Conservation (phyloP, 352 stramenopile genomes). For the Globisporangium takayamanum region DNA sequence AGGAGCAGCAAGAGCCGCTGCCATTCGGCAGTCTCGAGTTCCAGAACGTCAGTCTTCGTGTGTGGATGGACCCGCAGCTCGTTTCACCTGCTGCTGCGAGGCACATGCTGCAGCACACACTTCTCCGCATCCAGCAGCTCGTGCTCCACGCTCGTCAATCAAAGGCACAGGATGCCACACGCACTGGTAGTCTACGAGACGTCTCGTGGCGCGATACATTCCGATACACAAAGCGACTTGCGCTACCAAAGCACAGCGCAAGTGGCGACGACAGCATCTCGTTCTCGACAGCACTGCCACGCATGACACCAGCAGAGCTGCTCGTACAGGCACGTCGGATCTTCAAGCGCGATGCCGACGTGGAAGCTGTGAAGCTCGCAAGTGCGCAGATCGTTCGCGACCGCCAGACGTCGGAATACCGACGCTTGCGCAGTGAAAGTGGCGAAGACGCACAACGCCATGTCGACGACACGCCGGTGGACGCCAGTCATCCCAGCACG, state of each 20-base stretch:
- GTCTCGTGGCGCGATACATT: slow-evolving; percentile 12
- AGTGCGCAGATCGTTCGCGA: slow-evolving; percentile 10
- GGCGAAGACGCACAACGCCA: neutral
- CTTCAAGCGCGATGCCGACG: slow-evolving; percentile 15
- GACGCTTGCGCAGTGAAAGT: neutral
- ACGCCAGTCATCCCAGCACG: too few relatives aligned
- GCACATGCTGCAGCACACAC: slow-evolving; percentile 9
- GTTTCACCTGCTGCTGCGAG: slow-evolving; percentile 1
- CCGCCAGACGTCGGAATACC: neutral
- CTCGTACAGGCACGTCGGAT: slow-evolving; percentile 6
- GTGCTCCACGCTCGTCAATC: neutral
- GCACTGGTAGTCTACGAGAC: too few relatives aligned
- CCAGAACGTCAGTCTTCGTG: slow-evolving; percentile 22
- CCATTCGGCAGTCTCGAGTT: slow-evolving; percentile 27
- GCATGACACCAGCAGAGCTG: slow-evolving; percentile 6
- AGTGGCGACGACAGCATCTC: neutral
- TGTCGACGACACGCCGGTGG: too few relatives aligned
- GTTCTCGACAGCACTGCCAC: neutral
- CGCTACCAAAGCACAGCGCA: neutral
- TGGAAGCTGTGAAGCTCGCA: slow-evolving; percentile 18
- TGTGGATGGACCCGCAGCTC: slow-evolving; percentile 30
- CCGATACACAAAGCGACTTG: slow-evolving; percentile 14
- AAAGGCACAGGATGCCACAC: too few relatives aligned
- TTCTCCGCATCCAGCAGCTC: slow-evolving; percentile 12
- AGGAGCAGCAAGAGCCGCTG: slow-evolving; percentile 8